phyloP scores from a whole-genome alignment of 306 rosid genomes.

The Vicia villosa region DNA sequence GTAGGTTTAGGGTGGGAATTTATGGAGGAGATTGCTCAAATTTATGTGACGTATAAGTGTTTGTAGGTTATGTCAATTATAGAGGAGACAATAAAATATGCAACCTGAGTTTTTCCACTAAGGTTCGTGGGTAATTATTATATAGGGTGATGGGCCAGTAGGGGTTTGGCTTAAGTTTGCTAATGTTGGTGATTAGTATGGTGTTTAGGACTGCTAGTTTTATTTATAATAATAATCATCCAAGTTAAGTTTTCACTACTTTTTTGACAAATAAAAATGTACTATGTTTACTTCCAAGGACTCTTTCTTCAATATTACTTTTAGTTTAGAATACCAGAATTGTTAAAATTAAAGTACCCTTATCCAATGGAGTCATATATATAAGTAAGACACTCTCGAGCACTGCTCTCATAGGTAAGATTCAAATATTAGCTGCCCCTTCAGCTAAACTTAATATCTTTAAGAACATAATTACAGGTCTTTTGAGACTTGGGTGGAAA shows the following conservation, averaged over 20 bases:
- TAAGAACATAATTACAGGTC: too few relatives aligned
- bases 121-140: slow-evolving; percentile 79
- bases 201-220: slow-evolving; percentile 37
- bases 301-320: not conserved
- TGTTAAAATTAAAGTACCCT: too few relatives aligned
- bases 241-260: not conserved
- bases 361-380: too few relatives aligned
- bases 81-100: slow-evolving; percentile 80
- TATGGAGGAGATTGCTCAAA: slow-evolving; percentile 45
- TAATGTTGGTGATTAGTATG: slow-evolving; percentile 21
- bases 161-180: slow-evolving; percentile 41
- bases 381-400: too few relatives aligned
- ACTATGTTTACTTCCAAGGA: not conserved
- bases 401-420: too few relatives aligned
- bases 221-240: slow-evolving; percentile 5
- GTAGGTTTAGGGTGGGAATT: slow-evolving; percentile 47
- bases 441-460: too few relatives aligned
- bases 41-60: slow-evolving; percentile 59
- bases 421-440: too few relatives aligned
- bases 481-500: too few relatives aligned
- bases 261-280: not conserved
- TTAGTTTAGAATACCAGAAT: not conserved
- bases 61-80: slow-evolving; percentile 51
- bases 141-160: slow-evolving; percentile 52
- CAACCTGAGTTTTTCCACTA: slow-evolving; percentile 81